Evolutionary conservation across 2,329 filamentous ascomycete species (phyloP), one percentile per base, ranked within the genome.

Genomic region (Colletotrichum salicis): DNA sequence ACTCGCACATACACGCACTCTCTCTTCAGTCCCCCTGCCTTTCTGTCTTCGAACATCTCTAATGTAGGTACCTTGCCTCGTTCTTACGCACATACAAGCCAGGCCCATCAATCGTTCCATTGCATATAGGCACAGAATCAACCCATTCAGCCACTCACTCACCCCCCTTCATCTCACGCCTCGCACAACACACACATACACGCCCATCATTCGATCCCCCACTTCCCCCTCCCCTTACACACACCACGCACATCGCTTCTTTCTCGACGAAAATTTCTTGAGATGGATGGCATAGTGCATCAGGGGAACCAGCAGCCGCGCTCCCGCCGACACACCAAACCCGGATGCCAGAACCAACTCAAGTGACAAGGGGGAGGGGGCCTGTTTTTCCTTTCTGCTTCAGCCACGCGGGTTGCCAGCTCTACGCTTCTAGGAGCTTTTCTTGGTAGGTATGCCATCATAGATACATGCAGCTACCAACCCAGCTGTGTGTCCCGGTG

Each of bases 291-390:
- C 41, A 52, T 52, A 41, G 24, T 52, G 55, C 64, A 37, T 41
- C 62, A 33, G 57, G 61, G 68, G 31, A 48, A 62, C 45, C 57
- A 57, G 48, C 22, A 41, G 60, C 48, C 59, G 27, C 59, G 59
- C 59, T 51, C n/a, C 59, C 41, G 48, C 56, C 45, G 56, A 22
- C 41, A 48, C 55, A 27, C 7, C 48, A 60, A 27, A 41, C 15
- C 37, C 37, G 15, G 37, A 6, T 41, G 37, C 3, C 37, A 41
- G 37, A 41, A 41, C 37, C 37, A 13, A n/a, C 27, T 12, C 19
- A 10, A 33, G 29, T 22, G n/a, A 15, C 37, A 51, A 29, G 48
- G 52, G 51, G 29, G 58, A 56, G 65, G 57, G 37, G 22, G 22
- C 62, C 35, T 60, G n/a, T 51, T 51, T n/a, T 52, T 4, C 41